Evolutionary conservation across 140 eudicot species (phyloP).

Genomic region (Flaveria floridana): DNA sequence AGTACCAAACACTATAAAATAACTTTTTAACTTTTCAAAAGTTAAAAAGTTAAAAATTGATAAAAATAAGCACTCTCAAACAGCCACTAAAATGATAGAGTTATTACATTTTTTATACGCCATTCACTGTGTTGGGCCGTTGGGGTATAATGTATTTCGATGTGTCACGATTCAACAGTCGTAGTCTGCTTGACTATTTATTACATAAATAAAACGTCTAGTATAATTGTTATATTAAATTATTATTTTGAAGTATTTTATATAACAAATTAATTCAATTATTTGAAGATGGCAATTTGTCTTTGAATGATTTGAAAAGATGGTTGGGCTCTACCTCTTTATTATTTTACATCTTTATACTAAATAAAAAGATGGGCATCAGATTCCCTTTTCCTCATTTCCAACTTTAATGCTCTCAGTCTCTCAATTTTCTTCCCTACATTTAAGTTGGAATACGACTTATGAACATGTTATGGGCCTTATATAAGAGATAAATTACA

Average conservation of each 20-base stretch:
- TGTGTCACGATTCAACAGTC: not conserved
- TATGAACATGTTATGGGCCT: conserved; percentile 27
- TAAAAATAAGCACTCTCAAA: too few species aligned
- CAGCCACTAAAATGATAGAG: not conserved
- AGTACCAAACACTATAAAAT: too few species aligned
- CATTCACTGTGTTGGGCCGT: too few species aligned
- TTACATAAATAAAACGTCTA: not conserved
- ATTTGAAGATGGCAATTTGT: conserved; percentile 24
- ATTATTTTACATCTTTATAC: conserved; percentile 12
- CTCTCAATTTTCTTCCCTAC: conserved; percentile 22
- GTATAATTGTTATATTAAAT: not conserved
- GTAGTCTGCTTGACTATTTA: not conserved
- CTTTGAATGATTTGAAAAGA: conserved; percentile 24
- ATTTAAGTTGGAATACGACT: not conserved
- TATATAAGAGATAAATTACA: not conserved
- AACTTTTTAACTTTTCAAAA: too few species aligned
- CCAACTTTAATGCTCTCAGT: conserved; percentile 17
- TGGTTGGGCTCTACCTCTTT: conserved; percentile 26
- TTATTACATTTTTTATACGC: not conserved
- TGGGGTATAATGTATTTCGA: too few species aligned
- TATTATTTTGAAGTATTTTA: not conserved
- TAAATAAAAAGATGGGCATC: conserved; percentile 14
- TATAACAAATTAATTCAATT: not conserved
- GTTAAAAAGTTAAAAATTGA: too few species aligned
- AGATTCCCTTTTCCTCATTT: not conserved